Percentiles rank a stretch among this genome's conserved stretches.
Conservation (phyloP, 2,329 filamentous ascomycete genomes). For the Venturia aucupariae region DNA sequence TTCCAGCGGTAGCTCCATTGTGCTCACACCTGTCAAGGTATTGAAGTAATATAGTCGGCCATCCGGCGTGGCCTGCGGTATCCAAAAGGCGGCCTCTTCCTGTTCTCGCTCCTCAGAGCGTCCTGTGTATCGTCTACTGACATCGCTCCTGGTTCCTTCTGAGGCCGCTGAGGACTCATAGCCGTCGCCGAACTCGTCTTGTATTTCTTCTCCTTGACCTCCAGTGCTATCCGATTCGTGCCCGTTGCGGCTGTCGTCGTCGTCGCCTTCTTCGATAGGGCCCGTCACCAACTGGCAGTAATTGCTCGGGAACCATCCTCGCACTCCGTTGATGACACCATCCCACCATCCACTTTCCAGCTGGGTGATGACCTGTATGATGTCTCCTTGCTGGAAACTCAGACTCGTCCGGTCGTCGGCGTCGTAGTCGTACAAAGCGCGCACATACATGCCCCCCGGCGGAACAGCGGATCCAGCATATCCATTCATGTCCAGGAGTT, state of each 20-base stretch:
- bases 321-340: slow-evolving; percentile 90
- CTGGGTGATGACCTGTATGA: slow-evolving; percentile 97
- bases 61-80: slow-evolving; percentile 90
- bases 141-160: slow-evolving; percentile 2
- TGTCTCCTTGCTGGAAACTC: slow-evolving; percentile 92
- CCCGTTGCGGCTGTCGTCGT: slow-evolving; percentile 51
- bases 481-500: slow-evolving; percentile 36
- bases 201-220: slow-evolving; percentile 46
- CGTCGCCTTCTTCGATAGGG: slow-evolving; percentile 60
- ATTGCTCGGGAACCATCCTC: slow-evolving; percentile 99
- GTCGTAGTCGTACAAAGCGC: slow-evolving; percentile 95
- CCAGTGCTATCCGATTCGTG: slow-evolving; percentile 46
- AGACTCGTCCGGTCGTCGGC: slow-evolving; percentile 94
- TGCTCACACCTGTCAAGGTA: slow-evolving; percentile 89
- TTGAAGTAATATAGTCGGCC: slow-evolving; percentile 97
- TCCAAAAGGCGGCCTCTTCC: slow-evolving; percentile 94
- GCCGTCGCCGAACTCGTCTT: slow-evolving; percentile 57
- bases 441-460: slow-evolving; percentile 67
- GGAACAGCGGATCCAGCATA: slow-evolving; percentile 41
- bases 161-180: slow-evolving; percentile 39
- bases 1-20: slow-evolving; percentile 88
- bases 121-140: slow-evolving; percentile 29
- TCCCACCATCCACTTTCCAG: slow-evolving; percentile 99
- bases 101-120: slow-evolving; percentile 58
- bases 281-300: slow-evolving; percentile 84